phyloP scores from a whole-genome alignment of 305 asterid species.

The Solanum hybrid region DNA sequence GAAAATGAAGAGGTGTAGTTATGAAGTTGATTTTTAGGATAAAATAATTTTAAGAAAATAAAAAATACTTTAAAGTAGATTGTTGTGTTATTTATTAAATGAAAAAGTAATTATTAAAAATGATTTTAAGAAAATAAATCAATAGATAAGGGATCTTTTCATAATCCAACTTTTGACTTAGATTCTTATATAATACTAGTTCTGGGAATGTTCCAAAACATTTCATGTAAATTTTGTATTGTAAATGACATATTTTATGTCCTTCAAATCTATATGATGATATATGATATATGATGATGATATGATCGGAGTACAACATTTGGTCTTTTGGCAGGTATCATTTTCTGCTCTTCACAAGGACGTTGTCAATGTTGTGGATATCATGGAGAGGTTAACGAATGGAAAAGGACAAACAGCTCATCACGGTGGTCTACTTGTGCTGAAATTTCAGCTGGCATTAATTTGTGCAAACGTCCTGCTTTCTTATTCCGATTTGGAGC shows the following conservation, averaged over 20 bases:
- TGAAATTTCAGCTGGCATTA: not conserved
- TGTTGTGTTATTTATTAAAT: not conserved
- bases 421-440: not conserved
- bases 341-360: not conserved
- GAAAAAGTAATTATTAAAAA: not conserved
- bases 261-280: too few relatives aligned
- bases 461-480: not conserved
- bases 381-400: not conserved
- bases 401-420: fast-evolving
- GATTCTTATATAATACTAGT: not conserved
- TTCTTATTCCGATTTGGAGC: not conserved
- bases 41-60: not conserved
- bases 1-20: not conserved
- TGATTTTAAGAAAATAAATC: not conserved
- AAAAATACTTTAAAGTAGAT: too few relatives aligned
- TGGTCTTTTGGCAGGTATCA: not conserved
- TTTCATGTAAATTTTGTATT: not conserved
- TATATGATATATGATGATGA: too few relatives aligned
- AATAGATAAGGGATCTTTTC: not conserved
- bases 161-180: not conserved
- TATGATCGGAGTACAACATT: not conserved
- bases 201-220: not conserved
- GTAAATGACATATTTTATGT: not conserved
- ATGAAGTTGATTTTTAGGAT: not conserved
- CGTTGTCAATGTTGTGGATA: not conserved